Base-by-base conservation (phyloP, 148 eudicot genomes). In the Rhododendron simsii region DNA sequence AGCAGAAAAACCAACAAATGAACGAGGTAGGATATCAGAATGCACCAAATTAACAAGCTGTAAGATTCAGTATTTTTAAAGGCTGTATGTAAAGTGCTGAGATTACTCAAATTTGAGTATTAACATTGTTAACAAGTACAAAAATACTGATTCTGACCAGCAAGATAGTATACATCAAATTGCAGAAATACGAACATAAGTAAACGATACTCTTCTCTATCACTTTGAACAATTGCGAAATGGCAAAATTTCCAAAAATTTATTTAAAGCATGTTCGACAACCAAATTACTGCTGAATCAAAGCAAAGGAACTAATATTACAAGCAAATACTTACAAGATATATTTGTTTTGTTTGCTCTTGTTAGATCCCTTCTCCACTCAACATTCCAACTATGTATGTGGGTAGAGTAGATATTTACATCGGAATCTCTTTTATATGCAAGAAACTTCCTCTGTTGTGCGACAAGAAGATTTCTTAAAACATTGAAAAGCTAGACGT, bases 361-460 rank as follows among this genome's bases (percentile, higher is more conserved):
- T 61, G 74, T 82, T 21, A 37, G 4, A 61, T 61, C 73, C 51
- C 65, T 28, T 5, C 47, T 57, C 47, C 21, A 4, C 71, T 81
- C 71, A 80, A 80, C 83, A 20, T 39, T 47, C 33, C 37, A 82
- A 82, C 16, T 14, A n/a, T n/a, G 73, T 37, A 63, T 82, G 26
- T 35, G 53, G 84, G 33, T 63, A 41, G 45, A 41, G 21, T 63
- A 82, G 53, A 48, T 63, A 82, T 82, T 37, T 82, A 82, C 84
- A 82, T 82, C 37, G 14, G 84, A 16, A 59, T 55, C 48, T 33
- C 67, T 48, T 23, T 80, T 51, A 80, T 51, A 10, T 48, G 81
- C 57, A 80, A 80, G 67, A 51, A 15, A 8, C 45, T 7, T 1
- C 12, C 16, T 14, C 28, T 35, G n/a, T 28, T 33, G 16, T 35